These are phyloP conservation scores for Pelargonium myrrhifolium DNA, from an alignment of 441 rosid genomes.

Conservation along the genomic window DNA sequence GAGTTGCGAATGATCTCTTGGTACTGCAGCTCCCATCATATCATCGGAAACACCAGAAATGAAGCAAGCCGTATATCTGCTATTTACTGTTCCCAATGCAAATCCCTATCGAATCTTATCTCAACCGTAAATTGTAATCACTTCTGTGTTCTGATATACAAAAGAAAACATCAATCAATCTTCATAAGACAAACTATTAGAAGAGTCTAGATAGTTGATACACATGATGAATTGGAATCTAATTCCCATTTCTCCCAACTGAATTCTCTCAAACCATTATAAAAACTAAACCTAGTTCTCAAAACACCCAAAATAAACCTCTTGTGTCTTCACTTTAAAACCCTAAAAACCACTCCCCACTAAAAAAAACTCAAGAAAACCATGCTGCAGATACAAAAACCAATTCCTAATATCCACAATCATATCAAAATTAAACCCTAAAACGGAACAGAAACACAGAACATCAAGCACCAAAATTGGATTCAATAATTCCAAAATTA, in stretches of 20 bases:
- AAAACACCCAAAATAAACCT: neutral
- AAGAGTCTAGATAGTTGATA: too few relatives aligned
- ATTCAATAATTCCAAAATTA: neutral
- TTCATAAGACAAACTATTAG: neutral
- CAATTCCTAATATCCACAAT: neutral
- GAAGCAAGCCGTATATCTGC: too few relatives aligned
- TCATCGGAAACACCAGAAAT: neutral
- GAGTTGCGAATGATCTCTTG: neutral
- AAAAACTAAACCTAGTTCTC: too few relatives aligned
- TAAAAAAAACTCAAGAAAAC: neutral
- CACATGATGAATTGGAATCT: too few relatives aligned
- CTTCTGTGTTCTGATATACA: neutral
- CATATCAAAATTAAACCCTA: neutral
- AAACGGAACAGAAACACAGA: neutral
- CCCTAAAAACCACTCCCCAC: constrained; percentile 1
- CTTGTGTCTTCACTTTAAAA: neutral
- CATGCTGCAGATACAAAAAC: neutral
- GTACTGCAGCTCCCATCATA: constrained; percentile 4
- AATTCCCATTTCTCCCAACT: too few relatives aligned
- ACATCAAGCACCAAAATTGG: neutral
- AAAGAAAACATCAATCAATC: neutral
- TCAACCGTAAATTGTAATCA: neutral
- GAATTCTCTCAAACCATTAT: too few relatives aligned
- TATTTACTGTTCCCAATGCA: too few relatives aligned
- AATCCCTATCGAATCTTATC: too few relatives aligned